phyloP scores from a whole-genome alignment of 2,329 filamentous ascomycete species.

The Elsinoe fawcettii region DNA sequence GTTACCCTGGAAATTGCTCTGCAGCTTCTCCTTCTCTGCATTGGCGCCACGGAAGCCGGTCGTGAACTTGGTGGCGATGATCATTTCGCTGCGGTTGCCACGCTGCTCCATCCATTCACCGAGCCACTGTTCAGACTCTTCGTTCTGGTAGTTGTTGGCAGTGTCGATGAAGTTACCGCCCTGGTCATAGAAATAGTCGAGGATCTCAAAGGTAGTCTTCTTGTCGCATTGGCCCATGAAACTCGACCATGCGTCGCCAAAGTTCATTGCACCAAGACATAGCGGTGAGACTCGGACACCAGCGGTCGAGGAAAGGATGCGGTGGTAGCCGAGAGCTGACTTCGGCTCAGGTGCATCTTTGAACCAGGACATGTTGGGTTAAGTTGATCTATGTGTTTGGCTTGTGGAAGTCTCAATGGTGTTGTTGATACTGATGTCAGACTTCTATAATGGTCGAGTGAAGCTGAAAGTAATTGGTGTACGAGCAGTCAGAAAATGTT shows the following conservation, averaged over 20 bases:
- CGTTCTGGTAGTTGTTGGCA: conserved; percentile 31
- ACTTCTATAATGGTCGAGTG: too few relatives aligned
- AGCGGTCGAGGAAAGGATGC: conserved; percentile 44
- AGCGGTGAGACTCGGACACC: conserved; percentile 47
- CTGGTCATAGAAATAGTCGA: conserved; percentile 29
- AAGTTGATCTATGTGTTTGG: background rate
- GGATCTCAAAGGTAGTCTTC: conserved; percentile 27
- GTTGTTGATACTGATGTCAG: too few relatives aligned
- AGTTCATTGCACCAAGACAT: conserved; percentile 49
- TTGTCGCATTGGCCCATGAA: conserved; percentile 25
- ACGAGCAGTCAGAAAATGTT: background rate
- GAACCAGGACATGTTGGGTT: conserved; percentile 19
- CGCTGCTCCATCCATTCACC: conserved; percentile 41
- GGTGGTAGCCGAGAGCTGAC: conserved; percentile 44
- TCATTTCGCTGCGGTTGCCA: conserved; percentile 42
- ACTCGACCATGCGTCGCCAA: conserved; percentile 42
- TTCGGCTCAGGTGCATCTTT: conserved; percentile 27
- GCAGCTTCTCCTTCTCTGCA: conserved; percentile 24
- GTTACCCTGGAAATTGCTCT: conserved; percentile 48
- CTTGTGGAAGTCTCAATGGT: too few relatives aligned
- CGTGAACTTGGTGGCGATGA: conserved; percentile 50
- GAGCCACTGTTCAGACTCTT: conserved; percentile 29
- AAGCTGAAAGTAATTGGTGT: too few relatives aligned
- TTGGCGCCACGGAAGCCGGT: conserved; percentile 23
- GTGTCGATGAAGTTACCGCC: conserved; percentile 33